Evolutionary conservation across 1,139 yeast genomes (phyloP), one percentile per base, ranked within the genome.

Genomic region (Taphrina pruni): DNA sequence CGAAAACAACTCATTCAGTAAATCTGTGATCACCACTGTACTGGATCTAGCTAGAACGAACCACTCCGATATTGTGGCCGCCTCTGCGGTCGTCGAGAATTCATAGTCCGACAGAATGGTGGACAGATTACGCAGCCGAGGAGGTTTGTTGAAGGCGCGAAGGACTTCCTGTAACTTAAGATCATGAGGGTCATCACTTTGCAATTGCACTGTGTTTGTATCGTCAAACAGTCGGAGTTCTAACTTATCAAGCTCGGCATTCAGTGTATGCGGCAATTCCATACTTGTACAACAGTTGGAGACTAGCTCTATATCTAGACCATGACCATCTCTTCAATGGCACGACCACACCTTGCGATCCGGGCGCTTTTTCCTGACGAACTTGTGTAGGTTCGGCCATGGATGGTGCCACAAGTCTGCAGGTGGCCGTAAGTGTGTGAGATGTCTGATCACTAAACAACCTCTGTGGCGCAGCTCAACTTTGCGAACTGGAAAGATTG

Each of bases 1-100:
- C 17, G 73, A 69, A 52, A 78, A 73, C 65, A 78, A 72, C 21
- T 73, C 71, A 35, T 74, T 71, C 39, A 77, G 73, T n/a, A 75
- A 70, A 35, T 72, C 66, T 6, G 72, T 74, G 62, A 73, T 71
- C 8, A 74, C 58, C 14, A 71, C 71, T 9, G 73, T 69, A 6
- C 72, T 56, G 8, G 70, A 73, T 14, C 75, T 65, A 35, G 74
- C 74, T 20, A 74, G 72, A 14, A 73, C 62, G 12, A 73, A 70
- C 75, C 75, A 73, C 45, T 73, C 75, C 4, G 67, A 43, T 12
- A 32, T 58, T 8, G 21, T 17, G 1, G 17, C 46, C 8, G 11
- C 56, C 4, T 64, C 61, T 38, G 39, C 39, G 17, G n/a, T 11
- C 8, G 17, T 32, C 11, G 67, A 64, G 39, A 64, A 64, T 14